Conservation (phyloP, 1,284 basidiomycete genomes). For the Leccinum variabile region DNA sequence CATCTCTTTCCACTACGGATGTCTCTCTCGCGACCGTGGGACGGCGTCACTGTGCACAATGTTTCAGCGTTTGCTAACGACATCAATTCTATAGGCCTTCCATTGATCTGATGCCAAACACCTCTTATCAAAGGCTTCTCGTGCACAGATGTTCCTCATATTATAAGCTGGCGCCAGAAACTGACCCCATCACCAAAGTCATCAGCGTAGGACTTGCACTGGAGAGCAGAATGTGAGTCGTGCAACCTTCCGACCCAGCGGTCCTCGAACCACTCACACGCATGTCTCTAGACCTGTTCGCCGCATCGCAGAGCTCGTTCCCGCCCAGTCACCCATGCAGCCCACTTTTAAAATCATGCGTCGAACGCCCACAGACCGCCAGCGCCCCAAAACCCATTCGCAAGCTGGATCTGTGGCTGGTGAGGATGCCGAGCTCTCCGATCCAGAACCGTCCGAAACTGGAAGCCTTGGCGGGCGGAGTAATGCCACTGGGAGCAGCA, state of each 20-base stretch:
- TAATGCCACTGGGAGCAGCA: slow-evolving; percentile 56
- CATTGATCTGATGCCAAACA: slow-evolving; percentile 63
- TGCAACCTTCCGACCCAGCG: slow-evolving; percentile 1
- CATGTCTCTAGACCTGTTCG: slow-evolving; percentile 54
- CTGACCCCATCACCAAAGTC: slow-evolving; percentile 59
- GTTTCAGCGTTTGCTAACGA: slow-evolving; percentile 20
- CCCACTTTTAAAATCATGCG: slow-evolving; percentile 85
- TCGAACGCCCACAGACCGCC: slow-evolving; percentile 52
- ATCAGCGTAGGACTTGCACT: slow-evolving; percentile 54
- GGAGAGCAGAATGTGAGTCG: slow-evolving; percentile 73
- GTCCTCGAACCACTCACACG: slow-evolving; percentile 13
- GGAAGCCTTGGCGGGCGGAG: slow-evolving; percentile 72
- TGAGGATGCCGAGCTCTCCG: slow-evolving; percentile 72
- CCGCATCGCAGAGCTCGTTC: slow-evolving; percentile 74
- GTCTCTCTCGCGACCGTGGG: slow-evolving; percentile 6
- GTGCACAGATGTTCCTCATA: slow-evolving; percentile 80
- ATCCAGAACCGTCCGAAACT: slow-evolving; percentile 73
- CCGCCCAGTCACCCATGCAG: slow-evolving; percentile 63
- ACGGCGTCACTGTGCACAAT: slow-evolving; percentile 1
- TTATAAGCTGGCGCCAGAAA: slow-evolving; percentile 68
- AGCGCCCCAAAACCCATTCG: slow-evolving; percentile 53
- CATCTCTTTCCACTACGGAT: not conserved
- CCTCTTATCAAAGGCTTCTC: slow-evolving; percentile 78
- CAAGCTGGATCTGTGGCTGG: slow-evolving; percentile 66
- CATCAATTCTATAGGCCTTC: slow-evolving; percentile 45